Conservation (phyloP, 345 rosid species). For the Crucihimalaya himalaica region DNA sequence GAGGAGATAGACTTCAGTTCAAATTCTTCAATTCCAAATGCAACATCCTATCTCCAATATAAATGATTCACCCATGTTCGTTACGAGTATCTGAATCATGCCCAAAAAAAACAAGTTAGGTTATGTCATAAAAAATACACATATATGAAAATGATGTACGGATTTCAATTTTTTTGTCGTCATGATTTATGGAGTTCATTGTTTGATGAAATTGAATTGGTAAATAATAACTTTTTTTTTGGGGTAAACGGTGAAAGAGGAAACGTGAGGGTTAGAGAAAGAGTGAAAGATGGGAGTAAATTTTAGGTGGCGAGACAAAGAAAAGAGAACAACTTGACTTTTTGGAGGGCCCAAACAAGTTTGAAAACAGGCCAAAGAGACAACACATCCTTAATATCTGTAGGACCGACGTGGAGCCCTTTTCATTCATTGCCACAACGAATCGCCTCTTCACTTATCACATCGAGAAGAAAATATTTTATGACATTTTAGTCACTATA, state of each 20-base stretch:
- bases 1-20: too few species aligned
- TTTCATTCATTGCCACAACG: constrained; percentile 32
- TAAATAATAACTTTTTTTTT: background rate
- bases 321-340: constrained; percentile 19
- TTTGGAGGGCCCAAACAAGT: constrained; percentile 27
- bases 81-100: too few species aligned
- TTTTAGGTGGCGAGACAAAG: background rate
- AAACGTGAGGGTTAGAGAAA: constrained; percentile 24
- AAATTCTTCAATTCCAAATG: too few species aligned
- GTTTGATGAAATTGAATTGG: background rate
- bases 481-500: too few species aligned
- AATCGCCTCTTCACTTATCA: constrained; percentile 31
- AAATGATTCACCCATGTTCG: too few species aligned
- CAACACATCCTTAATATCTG: constrained; percentile 28
- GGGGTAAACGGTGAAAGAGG: constrained; percentile 16
- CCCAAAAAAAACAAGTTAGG: too few species aligned
- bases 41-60: too few species aligned
- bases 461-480: constrained; percentile 15
- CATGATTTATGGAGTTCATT: background rate
- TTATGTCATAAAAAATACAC: constrained; percentile 12
- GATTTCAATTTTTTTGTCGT: background rate
- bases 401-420: constrained; percentile 23
- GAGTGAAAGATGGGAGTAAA: constrained; percentile 4
- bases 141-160: background rate
- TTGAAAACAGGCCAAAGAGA: constrained; percentile 29